Evolutionary conservation across 306 rosid genomes (phyloP).

Genomic region (Biancaea sappan): DNA sequence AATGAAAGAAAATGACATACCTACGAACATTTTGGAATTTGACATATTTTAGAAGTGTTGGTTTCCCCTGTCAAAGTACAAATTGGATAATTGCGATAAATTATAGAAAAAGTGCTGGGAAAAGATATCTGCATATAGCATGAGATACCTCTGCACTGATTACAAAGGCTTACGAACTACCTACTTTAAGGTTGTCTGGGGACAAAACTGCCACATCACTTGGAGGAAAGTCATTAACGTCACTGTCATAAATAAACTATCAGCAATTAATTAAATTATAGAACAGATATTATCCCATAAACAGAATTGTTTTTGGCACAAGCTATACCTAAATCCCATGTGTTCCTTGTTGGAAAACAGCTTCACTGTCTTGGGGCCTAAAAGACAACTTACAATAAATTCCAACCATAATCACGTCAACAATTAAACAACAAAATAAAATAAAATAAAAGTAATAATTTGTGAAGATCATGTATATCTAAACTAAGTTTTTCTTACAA

Average conservation of each 20-base stretch:
- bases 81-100: slow-evolving; percentile 10
- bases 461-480: not conserved
- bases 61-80: slow-evolving; percentile 67
- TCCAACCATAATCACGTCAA: slow-evolving; percentile 26
- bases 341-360: slow-evolving; percentile 93
- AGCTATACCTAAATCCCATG: slow-evolving; percentile 92
- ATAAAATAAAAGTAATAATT: slow-evolving; percentile 3
- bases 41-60: slow-evolving; percentile 77
- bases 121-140: not conserved
- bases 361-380: slow-evolving; percentile 95
- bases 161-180: slow-evolving; percentile 15
- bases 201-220: slow-evolving; percentile 65
- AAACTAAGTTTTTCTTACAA: not conserved
- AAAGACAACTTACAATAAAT: slow-evolving; percentile 38
- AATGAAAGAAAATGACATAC: slow-evolving; percentile 47
- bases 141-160: not conserved
- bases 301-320: slow-evolving; percentile 28
- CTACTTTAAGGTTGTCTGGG: slow-evolving; percentile 70
- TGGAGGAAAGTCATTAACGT: slow-evolving; percentile 81
- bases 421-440: slow-evolving; percentile 11
- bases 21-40: slow-evolving; percentile 95
- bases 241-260: slow-evolving; percentile 59
- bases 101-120: not conserved
- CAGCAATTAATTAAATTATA: slow-evolving; percentile 27
- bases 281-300: slow-evolving; percentile 10